Evolutionary conservation across 495 filamentous ascomycete species (phyloP).

Genomic region (Amphirosellinia nigrospora): DNA sequence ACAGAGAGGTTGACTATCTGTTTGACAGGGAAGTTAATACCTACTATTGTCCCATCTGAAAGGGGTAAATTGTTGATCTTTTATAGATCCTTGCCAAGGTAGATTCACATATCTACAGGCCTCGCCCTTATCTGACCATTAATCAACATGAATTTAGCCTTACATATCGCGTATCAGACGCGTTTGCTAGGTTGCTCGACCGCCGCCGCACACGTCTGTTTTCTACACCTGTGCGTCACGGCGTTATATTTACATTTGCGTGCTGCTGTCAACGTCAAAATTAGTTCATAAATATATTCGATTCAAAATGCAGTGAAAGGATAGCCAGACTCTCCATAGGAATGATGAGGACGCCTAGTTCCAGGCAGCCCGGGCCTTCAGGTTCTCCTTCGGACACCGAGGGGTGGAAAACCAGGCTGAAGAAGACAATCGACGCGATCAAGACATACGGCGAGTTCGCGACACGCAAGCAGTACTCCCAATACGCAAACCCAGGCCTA

Average conservation of each 20-base stretch:
- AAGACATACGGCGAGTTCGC: constrained; percentile 12
- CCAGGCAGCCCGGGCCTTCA: not conserved
- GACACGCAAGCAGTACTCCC: constrained; percentile 14
- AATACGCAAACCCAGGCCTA: constrained; percentile 43
- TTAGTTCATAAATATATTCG: not conserved
- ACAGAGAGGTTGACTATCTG: no score
- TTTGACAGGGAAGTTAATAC: no score
- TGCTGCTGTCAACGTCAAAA: not conserved
- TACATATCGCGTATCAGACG: not conserved
- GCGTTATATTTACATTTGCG: not conserved
- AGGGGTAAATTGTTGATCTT: no score
- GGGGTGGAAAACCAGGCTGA: not conserved
- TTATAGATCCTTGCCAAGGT: no score
- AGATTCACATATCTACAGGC: no score
- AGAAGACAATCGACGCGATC: not conserved
- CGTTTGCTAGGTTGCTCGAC: not conserved
- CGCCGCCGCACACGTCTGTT: no score
- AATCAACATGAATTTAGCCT: not conserved
- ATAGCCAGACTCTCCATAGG: not conserved
- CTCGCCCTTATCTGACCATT: not conserved
- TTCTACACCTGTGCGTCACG: not conserved
- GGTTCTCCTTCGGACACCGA: not conserved
- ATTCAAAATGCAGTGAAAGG: not conserved
- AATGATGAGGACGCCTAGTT: not conserved
- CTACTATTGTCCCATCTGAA: no score